Conservation (phyloP, 345 rosid species). For the Gossypium herbaceum region DNA sequence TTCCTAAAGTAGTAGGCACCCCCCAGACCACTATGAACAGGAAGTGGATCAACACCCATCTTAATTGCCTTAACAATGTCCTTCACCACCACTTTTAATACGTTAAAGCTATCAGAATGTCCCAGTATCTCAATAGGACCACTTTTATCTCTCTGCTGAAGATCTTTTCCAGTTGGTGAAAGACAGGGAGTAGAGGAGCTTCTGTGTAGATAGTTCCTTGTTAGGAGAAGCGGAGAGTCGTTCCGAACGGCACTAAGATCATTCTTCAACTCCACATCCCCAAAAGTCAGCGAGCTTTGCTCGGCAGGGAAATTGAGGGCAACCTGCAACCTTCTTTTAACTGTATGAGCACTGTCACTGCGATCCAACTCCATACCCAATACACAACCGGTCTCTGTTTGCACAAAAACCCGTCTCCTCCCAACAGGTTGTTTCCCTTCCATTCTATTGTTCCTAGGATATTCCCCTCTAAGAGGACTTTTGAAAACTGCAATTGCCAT, state of each 20-base stretch:
- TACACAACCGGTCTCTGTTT: constrained; percentile 95
- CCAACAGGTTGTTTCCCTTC: constrained; percentile 75
- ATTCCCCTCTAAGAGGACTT: constrained; percentile 71
- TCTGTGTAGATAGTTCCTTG: constrained; percentile 70
- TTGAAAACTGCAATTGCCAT: constrained; percentile 84
- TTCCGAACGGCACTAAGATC: constrained; percentile 87
- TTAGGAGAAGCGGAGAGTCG: constrained; percentile 83
- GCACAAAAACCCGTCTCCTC: constrained; percentile 86
- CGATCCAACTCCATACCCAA: constrained; percentile 99
- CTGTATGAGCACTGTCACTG: constrained; percentile 82
- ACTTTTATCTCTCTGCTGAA: constrained; percentile 75
- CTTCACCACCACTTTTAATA: constrained; percentile 50
- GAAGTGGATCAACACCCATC: constrained; percentile 77
- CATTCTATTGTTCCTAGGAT: constrained; percentile 42
- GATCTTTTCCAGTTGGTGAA: constrained; percentile 79
- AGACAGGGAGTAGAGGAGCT: constrained; percentile 99
- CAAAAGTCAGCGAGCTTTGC: constrained; percentile 74
- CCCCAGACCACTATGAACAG: constrained; percentile 83
- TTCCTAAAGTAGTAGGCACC: constrained; percentile 92
- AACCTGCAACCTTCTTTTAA: constrained; percentile 87
- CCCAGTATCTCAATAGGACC: constrained; percentile 90
- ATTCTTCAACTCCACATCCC: constrained; percentile 79
- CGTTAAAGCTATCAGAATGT: constrained; percentile 46
- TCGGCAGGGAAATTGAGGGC: constrained; percentile 85
- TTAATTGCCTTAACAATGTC: constrained; percentile 80